phyloP scores from a whole-genome alignment of 2,329 filamentous ascomycete species.

The Penicillium polonicum region DNA sequence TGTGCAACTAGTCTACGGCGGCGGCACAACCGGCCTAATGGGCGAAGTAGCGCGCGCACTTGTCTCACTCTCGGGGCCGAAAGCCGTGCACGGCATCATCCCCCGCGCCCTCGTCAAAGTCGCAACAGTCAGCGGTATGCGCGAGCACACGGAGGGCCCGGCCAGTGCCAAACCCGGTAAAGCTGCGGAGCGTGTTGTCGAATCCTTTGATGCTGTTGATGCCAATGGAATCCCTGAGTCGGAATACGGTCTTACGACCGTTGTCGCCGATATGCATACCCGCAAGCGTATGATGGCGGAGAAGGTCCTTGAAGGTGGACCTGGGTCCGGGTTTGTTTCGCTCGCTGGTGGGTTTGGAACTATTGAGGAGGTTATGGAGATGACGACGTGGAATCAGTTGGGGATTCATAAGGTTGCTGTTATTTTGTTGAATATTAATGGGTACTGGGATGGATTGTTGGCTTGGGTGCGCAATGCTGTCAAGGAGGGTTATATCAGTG shows the following conservation, averaged over 20 bases:
- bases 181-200: constrained; percentile 55
- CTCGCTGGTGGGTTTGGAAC: constrained; percentile 90
- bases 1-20: constrained; percentile 87
- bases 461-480: constrained; percentile 77
- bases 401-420: constrained; percentile 83
- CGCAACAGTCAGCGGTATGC: constrained; percentile 50
- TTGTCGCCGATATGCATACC: constrained; percentile 94
- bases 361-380: constrained; percentile 92
- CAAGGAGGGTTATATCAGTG: constrained; percentile 71
- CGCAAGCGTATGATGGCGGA: constrained; percentile 91
- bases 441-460: constrained; percentile 87
- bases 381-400: constrained; percentile 92
- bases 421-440: constrained; percentile 80
- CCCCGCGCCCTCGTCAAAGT: constrained; percentile 77
- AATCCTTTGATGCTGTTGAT: constrained; percentile 44
- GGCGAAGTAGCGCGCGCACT: constrained; percentile 87
- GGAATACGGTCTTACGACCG: constrained; percentile 76
- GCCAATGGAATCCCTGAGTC: constrained; percentile 35
- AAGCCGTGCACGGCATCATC: constrained; percentile 88
- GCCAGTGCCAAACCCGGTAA: constrained; percentile 51
- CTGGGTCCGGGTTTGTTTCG: constrained; percentile 85
- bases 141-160: constrained; percentile 25
- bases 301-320: constrained; percentile 77
- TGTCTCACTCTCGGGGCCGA: constrained; percentile 75
- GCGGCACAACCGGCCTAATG: constrained; percentile 93